Conservation (phyloP, 148 eudicot species). For the Chenopodium berlandieri region DNA sequence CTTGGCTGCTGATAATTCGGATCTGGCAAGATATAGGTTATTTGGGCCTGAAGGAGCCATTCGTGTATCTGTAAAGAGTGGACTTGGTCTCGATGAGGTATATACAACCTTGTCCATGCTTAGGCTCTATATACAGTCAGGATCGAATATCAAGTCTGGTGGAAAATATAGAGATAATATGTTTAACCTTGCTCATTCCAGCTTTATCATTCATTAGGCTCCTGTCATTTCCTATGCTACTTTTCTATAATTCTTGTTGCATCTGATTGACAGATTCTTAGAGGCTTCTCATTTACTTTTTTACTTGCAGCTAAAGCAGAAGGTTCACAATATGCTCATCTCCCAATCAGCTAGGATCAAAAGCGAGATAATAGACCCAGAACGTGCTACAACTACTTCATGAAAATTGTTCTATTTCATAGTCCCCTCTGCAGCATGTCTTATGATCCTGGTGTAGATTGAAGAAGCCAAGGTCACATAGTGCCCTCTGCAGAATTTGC, state of each 20-base stretch:
- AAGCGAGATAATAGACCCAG: conserved; percentile 30
- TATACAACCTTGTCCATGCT: neutral
- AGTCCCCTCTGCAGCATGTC: neutral
- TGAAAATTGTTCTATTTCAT: neutral
- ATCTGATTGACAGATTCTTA: neutral
- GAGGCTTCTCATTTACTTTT: neutral
- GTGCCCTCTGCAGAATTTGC: neutral
- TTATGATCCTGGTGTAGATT: neutral
- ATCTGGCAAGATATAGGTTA: conserved; percentile 65
- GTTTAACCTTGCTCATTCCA: neutral
- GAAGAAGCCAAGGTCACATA: neutral
- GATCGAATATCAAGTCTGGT: neutral
- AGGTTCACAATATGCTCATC: conserved; percentile 61
- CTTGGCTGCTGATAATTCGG: conserved; percentile 39
- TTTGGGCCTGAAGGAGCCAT: conserved; percentile 81
- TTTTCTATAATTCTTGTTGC: neutral
- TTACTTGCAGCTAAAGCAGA: conserved; percentile 62
- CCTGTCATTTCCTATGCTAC: neutral
- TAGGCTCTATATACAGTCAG: neutral
- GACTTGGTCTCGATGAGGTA: conserved; percentile 77
- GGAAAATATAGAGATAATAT: neutral
- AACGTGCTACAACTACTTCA: conserved; percentile 3
- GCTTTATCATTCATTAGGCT: neutral
- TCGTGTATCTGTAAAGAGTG: conserved; percentile 71
- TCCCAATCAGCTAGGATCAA: conserved; percentile 61